Conservation (phyloP, 768 basidiomycete species). For the Fomitopsis pulvina region DNA sequence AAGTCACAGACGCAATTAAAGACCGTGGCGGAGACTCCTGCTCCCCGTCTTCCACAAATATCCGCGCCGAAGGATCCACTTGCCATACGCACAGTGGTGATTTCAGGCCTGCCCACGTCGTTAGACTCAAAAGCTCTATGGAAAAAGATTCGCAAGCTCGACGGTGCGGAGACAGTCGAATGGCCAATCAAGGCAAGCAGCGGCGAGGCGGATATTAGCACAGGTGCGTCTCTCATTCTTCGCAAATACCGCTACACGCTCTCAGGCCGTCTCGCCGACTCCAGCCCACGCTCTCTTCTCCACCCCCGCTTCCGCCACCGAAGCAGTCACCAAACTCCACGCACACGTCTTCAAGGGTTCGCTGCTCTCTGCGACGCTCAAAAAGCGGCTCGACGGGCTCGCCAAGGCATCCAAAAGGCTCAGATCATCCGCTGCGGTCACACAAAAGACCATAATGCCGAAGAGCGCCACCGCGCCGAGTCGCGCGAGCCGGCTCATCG, state of each 20-base stretch:
- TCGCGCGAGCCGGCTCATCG: conserved; percentile 76
- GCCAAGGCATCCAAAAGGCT: conserved; percentile 40
- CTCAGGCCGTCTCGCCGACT: background rate
- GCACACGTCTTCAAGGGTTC: conserved; percentile 90
- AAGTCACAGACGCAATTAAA: background rate
- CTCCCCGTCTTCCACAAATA: conserved; percentile 18
- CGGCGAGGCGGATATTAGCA: conserved; percentile 42
- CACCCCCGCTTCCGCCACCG: conserved; percentile 57
- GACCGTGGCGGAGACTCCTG: conserved; percentile 28
- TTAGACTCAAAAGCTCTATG: conserved; percentile 64
- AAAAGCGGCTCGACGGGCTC: conserved; percentile 74
- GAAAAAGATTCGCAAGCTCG: conserved; percentile 82
- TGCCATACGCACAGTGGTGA: conserved; percentile 76
- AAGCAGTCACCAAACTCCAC: conserved; percentile 76
- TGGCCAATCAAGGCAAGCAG: conserved; percentile 48
- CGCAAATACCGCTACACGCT: background rate
- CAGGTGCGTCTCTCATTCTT: conserved; percentile 32
- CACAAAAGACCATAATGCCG: conserved; percentile 15
- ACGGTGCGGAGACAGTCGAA: conserved; percentile 69
- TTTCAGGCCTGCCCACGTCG: conserved; percentile 63
- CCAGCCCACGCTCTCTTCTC: conserved; percentile 73
- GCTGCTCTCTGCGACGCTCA: conserved; percentile 79
- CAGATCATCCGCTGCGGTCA: no score
- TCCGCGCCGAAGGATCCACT: conserved; percentile 54
- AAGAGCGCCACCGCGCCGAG: conserved; percentile 40